phyloP scores from a whole-genome alignment of 176 grass and related monocot genomes.

The Aechmea fasciata region DNA sequence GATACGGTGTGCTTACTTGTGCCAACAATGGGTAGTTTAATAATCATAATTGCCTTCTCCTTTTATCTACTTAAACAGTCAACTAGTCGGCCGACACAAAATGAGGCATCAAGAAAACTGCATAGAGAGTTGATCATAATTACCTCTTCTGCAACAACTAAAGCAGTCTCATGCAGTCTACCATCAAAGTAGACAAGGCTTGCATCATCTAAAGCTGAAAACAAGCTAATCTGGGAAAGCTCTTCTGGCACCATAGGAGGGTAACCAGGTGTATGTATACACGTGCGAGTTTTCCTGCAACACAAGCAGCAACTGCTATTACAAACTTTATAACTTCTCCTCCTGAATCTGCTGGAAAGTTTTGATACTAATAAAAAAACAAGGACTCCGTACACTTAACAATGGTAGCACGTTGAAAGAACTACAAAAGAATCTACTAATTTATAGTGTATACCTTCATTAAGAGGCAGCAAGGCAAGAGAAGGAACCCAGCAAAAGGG shows the following conservation, averaged over 20 bases:
- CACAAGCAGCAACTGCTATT: not conserved
- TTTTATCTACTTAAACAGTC: not conserved
- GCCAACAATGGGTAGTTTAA: too few species aligned
- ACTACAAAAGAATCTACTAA: too few species aligned
- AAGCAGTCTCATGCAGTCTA: slow-evolving; percentile 69
- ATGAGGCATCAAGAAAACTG: not conserved
- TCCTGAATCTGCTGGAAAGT: too few species aligned
- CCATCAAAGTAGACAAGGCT: slow-evolving; percentile 79
- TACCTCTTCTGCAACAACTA: slow-evolving; percentile 95
- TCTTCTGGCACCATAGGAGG: slow-evolving; percentile 74
- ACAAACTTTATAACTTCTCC: too few species aligned
- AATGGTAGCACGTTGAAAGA: too few species aligned
- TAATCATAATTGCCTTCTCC: not conserved
- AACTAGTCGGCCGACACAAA: not conserved
- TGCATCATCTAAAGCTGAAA: slow-evolving; percentile 48
- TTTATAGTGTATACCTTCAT: too few species aligned
- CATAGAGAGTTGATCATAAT: not conserved
- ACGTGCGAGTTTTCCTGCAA: slow-evolving; percentile 94
- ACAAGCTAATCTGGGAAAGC: slow-evolving; percentile 48
- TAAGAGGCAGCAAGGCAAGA: too few species aligned
- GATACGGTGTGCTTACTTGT: too few species aligned
- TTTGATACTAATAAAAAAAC: too few species aligned
- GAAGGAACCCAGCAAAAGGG: too few species aligned
- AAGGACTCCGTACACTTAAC: too few species aligned
- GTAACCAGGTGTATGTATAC: slow-evolving; percentile 85